Conservation (phyloP, 768 basidiomycete species). For the Calocybe gangraenosa region DNA sequence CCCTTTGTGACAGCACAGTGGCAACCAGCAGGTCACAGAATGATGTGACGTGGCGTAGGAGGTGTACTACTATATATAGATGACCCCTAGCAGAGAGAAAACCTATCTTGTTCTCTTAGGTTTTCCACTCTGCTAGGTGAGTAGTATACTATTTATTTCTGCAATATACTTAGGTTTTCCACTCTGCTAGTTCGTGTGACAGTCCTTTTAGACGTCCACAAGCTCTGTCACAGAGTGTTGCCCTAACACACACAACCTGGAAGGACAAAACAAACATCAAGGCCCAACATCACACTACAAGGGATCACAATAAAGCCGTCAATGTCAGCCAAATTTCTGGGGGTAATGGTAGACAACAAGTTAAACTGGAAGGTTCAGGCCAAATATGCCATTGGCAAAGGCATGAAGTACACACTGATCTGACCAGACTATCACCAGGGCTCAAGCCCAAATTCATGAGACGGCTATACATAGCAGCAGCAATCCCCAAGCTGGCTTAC, state of each 20-base stretch:
- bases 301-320: constrained; percentile 11
- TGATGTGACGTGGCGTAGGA: too few relatives aligned
- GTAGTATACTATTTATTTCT: too few relatives aligned
- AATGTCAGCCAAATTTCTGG: constrained; percentile 22
- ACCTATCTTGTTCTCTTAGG: too few relatives aligned
- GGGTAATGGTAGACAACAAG: constrained; percentile 20
- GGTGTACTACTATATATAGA: too few relatives aligned
- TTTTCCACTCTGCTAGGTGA: too few relatives aligned
- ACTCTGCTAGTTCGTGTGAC: too few relatives aligned
- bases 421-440: not conserved
- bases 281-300: constrained; percentile 3
- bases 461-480: constrained; percentile 22
- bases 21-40: too few relatives aligned
- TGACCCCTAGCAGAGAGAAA: too few relatives aligned
- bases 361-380: constrained; percentile 12
- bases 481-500: constrained; percentile 20
- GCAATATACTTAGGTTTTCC: too few relatives aligned
- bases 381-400: constrained; percentile 11
- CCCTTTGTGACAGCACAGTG: too few relatives aligned
- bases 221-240: too few relatives aligned
- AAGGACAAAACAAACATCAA: not conserved
- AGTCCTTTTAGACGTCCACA: too few relatives aligned
- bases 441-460: constrained; percentile 9
- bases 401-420: constrained; percentile 5
- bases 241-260: not conserved